phyloP scores from a whole-genome alignment of 1,284 basidiomycete genomes.

The Cutaneotrichosporon spelunceum region DNA sequence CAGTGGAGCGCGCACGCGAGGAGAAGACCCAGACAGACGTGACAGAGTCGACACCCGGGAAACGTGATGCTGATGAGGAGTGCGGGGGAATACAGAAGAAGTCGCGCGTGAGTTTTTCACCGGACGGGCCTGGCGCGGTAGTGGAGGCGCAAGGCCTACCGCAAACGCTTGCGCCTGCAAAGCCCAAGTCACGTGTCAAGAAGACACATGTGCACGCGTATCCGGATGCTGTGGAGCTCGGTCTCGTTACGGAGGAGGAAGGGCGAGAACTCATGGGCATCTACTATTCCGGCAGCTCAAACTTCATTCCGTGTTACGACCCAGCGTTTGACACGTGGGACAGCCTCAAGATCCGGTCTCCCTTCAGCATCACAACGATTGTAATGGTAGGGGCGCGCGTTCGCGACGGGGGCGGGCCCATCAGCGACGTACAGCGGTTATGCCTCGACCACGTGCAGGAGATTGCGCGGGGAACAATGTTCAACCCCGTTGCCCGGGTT shows the following conservation, averaged over 20 bases:
- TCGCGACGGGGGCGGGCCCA: slow-evolving; percentile 69
- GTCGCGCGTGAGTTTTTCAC: slow-evolving; percentile 26
- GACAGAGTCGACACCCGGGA: neutral
- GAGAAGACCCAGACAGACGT: slow-evolving; percentile 27
- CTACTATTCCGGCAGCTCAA: slow-evolving; percentile 79
- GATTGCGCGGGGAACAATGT: slow-evolving; percentile 68
- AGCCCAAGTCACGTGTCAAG: slow-evolving; percentile 31
- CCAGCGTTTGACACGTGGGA: slow-evolving; percentile 73
- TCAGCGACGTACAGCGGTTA: slow-evolving; percentile 41
- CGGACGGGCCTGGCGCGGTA: slow-evolving; percentile 23
- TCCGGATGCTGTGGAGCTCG: slow-evolving; percentile 51
- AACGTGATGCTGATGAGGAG: slow-evolving; percentile 10
- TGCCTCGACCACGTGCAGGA: slow-evolving; percentile 68
- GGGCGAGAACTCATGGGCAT: slow-evolving; percentile 78
- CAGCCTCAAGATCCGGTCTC: slow-evolving; percentile 45
- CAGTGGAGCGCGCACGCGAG: slow-evolving; percentile 48
- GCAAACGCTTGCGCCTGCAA: slow-evolving; percentile 26
- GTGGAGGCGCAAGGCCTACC: slow-evolving; percentile 42
- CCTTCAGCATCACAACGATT: slow-evolving; percentile 62
- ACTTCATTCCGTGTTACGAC: slow-evolving; percentile 83
- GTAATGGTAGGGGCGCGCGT: slow-evolving; percentile 85
- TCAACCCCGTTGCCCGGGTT: slow-evolving; percentile 71
- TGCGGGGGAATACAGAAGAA: slow-evolving; percentile 22
- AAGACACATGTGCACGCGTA: slow-evolving; percentile 47
- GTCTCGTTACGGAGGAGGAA: slow-evolving; percentile 71